Base-by-base conservation (phyloP, 257 asterid species). In the Orobanche coerulescens region DNA sequence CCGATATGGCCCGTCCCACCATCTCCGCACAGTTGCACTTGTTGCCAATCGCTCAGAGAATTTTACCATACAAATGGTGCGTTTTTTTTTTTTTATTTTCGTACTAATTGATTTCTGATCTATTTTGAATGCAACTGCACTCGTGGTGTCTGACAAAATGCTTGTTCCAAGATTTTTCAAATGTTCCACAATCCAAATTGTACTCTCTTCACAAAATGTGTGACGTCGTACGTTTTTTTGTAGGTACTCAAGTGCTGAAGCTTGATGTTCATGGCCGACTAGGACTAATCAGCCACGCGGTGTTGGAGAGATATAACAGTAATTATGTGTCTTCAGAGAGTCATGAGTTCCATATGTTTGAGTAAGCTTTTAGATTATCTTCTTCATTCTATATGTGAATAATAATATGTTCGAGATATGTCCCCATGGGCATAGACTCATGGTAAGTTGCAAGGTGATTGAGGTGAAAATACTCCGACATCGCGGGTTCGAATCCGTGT, bases 241-340 rank as follows among this genome's bases (percentile, higher is more conserved):
- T 37, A 88, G 96, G 88, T 8, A 51, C 30, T 49, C 42, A 48
- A 8, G 68, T 76, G 22, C 56, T 65, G 49, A 83, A 73, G 75
- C 82, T 89, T 67, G 83, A 77, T 12, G 70, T 89, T 49, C 90
- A 84, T 68, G 97, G 95, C 65, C 66, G 74, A 51, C 19, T 89
- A 11, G 94, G 95, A 22, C 23, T 73, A 3, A 70, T 89, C 43
- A 70, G 71, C 62, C 95, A 89, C 50, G 97, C 81, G 4, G 52
- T 81, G 59, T 65, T 84, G 20, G 79, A 77, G 68, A 79, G 61
- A 71, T 75, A 62, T 15, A 65, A 71, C 22, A 24, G 4, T 7
- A 75, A 67, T 22, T 6, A 18, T 16, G 5, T 19, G 26, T 14
- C 80, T 15, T 36, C 76, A 33, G 71, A 60, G 63, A 71, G 66